Conservation (phyloP, 768 basidiomycete genomes). For the Glaciozyma martinii region DNA sequence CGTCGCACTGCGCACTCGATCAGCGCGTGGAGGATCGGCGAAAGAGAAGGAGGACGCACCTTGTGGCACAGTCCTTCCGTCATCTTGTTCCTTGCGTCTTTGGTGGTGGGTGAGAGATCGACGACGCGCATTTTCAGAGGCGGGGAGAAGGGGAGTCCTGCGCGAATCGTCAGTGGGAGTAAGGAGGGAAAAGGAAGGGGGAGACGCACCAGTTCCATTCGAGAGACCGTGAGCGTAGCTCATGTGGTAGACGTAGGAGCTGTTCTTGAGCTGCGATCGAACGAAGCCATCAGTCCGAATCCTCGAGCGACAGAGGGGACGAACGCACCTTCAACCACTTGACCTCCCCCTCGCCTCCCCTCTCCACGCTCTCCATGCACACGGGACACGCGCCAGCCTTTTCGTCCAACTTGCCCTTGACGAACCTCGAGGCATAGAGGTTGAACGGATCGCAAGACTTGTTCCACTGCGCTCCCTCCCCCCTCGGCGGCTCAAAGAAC, state of each 20-base stretch:
- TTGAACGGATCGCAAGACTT: constrained; percentile 47
- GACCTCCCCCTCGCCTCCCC: constrained; percentile 58
- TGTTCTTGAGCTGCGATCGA: constrained; percentile 25
- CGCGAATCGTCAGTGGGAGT: not conserved
- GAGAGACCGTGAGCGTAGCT: constrained; percentile 28
- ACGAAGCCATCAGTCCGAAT: not conserved
- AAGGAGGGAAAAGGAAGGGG: not conserved
- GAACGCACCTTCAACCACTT: constrained; percentile 58
- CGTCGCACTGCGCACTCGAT: constrained; percentile 45
- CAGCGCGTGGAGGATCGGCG: not conserved
- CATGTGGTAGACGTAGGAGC: constrained; percentile 31
- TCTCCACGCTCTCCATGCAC: constrained; percentile 53
- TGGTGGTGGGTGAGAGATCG: constrained; percentile 44
- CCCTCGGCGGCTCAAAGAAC: constrained; percentile 12
- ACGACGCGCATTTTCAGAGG: constrained; percentile 55
- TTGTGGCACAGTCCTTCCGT: constrained; percentile 68
- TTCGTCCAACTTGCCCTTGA: constrained; percentile 56
- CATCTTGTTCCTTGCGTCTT: constrained; percentile 54
- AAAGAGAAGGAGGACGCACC: constrained; percentile 1
- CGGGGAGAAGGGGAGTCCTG: constrained; percentile 64
- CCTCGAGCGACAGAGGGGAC: not conserved
- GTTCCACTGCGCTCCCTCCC: constrained; percentile 22
- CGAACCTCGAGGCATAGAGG: constrained; percentile 69
- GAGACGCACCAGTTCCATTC: constrained; percentile 21
- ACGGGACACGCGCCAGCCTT: constrained; percentile 73